Percentiles rank a stretch among this genome's conserved stretches.
Evolutionary conservation across 140 eudicot genomes (phyloP).

Genomic region (Anethum foeniculum): DNA sequence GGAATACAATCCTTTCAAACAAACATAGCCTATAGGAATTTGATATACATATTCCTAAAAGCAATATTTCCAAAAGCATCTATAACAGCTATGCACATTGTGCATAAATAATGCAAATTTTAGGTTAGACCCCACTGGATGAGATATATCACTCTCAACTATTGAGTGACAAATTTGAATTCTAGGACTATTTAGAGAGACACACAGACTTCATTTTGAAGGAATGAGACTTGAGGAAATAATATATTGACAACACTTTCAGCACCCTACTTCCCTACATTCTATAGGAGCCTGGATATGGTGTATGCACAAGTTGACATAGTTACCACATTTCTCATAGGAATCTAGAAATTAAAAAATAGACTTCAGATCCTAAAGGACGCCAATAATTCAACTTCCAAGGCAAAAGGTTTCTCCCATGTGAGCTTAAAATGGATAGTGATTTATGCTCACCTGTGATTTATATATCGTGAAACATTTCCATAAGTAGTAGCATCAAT

Average conservation of each 20-base stretch:
- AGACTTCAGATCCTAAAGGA: background rate
- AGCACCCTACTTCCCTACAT: background rate
- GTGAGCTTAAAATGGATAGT: background rate
- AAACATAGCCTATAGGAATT: background rate
- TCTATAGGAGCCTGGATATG: background rate
- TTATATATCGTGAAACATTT: conserved; percentile 83
- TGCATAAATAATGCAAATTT: background rate
- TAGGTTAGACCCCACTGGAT: background rate
- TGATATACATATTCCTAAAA: background rate
- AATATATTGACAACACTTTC: background rate
- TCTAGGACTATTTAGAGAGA: background rate
- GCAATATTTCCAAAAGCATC: background rate
- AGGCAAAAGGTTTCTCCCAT: background rate
- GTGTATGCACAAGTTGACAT: background rate
- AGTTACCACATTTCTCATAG: background rate
- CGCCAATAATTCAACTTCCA: background rate
- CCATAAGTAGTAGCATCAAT: conserved; percentile 87
- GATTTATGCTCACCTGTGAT: conserved; percentile 63
- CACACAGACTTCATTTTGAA: background rate
- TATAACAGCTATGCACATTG: background rate
- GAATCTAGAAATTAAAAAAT: background rate
- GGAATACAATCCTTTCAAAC: background rate
- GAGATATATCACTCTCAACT: background rate
- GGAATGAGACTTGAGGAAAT: background rate
- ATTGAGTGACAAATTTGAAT: background rate